A percentile compares a stretch with the other conserved stretches of the same genome.
Conservation (phyloP, 495 filamentous ascomycete genomes). For the Neurospora intermedia region DNA sequence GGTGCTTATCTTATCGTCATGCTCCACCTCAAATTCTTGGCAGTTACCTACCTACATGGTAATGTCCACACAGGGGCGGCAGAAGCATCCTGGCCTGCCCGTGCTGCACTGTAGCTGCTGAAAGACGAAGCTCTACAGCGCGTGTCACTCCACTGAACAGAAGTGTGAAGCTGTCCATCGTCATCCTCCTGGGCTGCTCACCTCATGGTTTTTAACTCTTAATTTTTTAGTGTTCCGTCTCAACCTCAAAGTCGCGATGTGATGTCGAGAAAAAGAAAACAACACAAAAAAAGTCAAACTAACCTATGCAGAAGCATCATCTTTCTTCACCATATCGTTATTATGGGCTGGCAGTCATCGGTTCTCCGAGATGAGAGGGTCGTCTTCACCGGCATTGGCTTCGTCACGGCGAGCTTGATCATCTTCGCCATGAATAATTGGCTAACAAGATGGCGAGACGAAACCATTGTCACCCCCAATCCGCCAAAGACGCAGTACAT, state of each 20-base stretch:
- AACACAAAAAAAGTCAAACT: not conserved
- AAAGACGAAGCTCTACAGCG: not conserved
- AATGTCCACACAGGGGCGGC: slow-evolving; percentile 1
- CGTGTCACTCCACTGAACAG: not conserved
- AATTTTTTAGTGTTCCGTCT: too few relatives aligned
- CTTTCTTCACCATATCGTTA: not conserved
- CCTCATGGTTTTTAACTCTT: too few relatives aligned
- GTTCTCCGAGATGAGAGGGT: slow-evolving; percentile 33
- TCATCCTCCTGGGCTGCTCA: not conserved
- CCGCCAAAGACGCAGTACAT: slow-evolving; percentile 48
- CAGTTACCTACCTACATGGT: not conserved
- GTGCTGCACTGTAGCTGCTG: not conserved
- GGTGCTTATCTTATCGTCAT: not conserved
- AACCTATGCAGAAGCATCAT: not conserved
- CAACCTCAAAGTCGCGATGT: not conserved
- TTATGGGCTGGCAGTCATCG: slow-evolving; percentile 24
- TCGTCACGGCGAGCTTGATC: slow-evolving; percentile 26
- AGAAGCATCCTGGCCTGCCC: not conserved
- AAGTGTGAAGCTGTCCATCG: not conserved
- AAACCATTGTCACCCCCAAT: slow-evolving; percentile 34
- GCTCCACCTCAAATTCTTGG: not conserved
- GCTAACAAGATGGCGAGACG: slow-evolving; percentile 36
- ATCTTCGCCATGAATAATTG: slow-evolving; percentile 23
- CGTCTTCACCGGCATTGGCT: slow-evolving; percentile 27
- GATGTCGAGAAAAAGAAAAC: not conserved